Evolutionary conservation across 768 basidiomycete species (phyloP).

Genomic region (Sistotremastrum niveocremeum): DNA sequence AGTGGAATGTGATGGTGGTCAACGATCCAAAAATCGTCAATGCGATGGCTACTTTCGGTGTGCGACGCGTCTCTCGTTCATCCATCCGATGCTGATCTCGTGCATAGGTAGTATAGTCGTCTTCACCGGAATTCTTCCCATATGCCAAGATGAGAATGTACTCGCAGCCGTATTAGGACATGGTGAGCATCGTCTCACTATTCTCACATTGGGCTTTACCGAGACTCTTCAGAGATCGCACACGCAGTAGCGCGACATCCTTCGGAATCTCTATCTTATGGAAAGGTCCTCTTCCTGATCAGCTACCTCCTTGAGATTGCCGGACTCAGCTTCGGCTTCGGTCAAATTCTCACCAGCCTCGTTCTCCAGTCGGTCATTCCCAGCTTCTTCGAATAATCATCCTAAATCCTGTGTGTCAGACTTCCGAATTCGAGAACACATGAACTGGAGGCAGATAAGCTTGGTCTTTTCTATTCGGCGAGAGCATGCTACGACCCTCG

Average conservation of each 20-base stretch:
- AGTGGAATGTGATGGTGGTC: slow-evolving; percentile 70
- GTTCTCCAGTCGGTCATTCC: slow-evolving; percentile 28
- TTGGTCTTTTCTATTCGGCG: slow-evolving; percentile 71
- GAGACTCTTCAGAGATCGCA: slow-evolving; percentile 49
- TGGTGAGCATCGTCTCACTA: slow-evolving; percentile 30
- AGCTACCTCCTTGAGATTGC: slow-evolving; percentile 31
- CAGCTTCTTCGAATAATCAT: background rate
- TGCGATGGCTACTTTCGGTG: slow-evolving; percentile 66
- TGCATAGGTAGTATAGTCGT: slow-evolving; percentile 60
- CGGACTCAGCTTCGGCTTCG: slow-evolving; percentile 44
- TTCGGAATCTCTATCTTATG: slow-evolving; percentile 31
- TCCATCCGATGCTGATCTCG: background rate
- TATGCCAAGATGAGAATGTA: slow-evolving; percentile 66
- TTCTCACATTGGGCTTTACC: background rate
- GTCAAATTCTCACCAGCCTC: slow-evolving; percentile 31
- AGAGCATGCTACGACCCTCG: slow-evolving; percentile 79
- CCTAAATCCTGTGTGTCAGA: slow-evolving; percentile 16
- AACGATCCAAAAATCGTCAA: slow-evolving; percentile 59
- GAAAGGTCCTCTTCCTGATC: slow-evolving; percentile 28
- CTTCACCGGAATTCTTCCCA: slow-evolving; percentile 77
- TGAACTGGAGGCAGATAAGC: slow-evolving; percentile 81
- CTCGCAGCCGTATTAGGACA: slow-evolving; percentile 78
- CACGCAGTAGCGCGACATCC: slow-evolving; percentile 52
- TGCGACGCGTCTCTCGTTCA: slow-evolving; percentile 3
- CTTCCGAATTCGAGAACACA: slow-evolving; percentile 75